Conservation (phyloP, 2,329 filamentous ascomycete species). For the Dactylonectria estremocensis region DNA sequence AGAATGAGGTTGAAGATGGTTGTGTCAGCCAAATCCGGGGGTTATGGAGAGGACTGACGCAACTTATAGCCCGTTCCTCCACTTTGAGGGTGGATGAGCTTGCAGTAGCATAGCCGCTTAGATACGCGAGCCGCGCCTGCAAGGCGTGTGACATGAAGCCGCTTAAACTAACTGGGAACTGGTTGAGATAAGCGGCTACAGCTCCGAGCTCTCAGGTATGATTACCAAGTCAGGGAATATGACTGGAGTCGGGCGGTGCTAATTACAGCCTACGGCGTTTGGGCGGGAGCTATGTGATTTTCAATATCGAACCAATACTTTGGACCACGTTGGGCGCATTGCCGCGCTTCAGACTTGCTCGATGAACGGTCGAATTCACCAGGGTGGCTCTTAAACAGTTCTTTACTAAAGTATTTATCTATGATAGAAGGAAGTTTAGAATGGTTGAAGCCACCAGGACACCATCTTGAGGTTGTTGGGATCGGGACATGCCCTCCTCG, state of each 20-base stretch:
- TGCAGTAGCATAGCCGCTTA: neutral
- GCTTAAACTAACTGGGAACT: neutral
- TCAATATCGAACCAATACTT: neutral
- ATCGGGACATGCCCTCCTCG: slow-evolving; percentile 47
- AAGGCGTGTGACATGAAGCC: neutral
- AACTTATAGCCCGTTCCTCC: slow-evolving; percentile 5
- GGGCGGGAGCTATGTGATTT: neutral
- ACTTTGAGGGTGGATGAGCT: neutral
- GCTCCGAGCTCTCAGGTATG: neutral
- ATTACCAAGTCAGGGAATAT: neutral
- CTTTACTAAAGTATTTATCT: neutral
- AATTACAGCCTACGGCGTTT: neutral
- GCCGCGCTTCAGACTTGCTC: neutral
- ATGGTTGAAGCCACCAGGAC: slow-evolving; percentile 46
- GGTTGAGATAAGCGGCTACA: neutral
- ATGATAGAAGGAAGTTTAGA: slow-evolving; percentile 45
- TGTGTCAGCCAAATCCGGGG: neutral
- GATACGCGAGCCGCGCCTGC: slow-evolving; percentile 4
- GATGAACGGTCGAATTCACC: neutral
- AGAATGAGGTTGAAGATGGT: neutral
- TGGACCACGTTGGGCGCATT: neutral
- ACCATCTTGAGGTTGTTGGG: slow-evolving; percentile 48
- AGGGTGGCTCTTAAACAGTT: neutral
- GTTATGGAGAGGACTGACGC: neutral
- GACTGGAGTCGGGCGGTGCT: neutral